Evolutionary conservation across 441 rosid genomes (phyloP).

Genomic region (Adansonia grandidieri): DNA sequence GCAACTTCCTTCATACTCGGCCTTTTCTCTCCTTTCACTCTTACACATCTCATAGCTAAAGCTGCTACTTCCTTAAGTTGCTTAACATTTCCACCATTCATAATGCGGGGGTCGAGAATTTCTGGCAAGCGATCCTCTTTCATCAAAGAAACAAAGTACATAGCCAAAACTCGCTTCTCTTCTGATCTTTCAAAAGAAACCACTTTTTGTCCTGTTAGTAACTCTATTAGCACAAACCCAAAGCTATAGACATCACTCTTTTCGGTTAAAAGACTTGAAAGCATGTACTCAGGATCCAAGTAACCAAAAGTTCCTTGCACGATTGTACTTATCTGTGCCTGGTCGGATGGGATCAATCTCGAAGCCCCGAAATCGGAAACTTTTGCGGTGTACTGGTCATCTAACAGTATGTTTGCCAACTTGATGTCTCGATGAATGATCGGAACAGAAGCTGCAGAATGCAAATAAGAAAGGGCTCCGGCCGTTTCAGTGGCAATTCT

Average conservation of each 20-base stretch:
- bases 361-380: slow-evolving; percentile 43
- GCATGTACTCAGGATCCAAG: slow-evolving; percentile 18
- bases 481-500: slow-evolving; percentile 29
- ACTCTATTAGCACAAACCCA: slow-evolving; percentile 38
- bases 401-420: slow-evolving; percentile 40
- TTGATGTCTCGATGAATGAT: slow-evolving; percentile 41
- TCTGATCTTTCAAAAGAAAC: slow-evolving; percentile 32
- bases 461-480: slow-evolving; percentile 28
- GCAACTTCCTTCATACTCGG: too few relatives aligned
- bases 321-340: slow-evolving; percentile 26
- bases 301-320: slow-evolving; percentile 32
- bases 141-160: slow-evolving; percentile 39
- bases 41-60: too few relatives aligned
- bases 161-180: slow-evolving; percentile 30
- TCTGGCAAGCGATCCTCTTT: slow-evolving; percentile 36
- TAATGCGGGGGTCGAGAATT: slow-evolving; percentile 28
- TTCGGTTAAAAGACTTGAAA: slow-evolving; percentile 4
- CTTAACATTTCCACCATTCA: slow-evolving; percentile 23
- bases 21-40: too few relatives aligned
- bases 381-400: slow-evolving; percentile 31
- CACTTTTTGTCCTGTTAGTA: slow-evolving; percentile 40
- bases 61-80: too few relatives aligned
- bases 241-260: neutral
- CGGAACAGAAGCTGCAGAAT: slow-evolving; percentile 29
- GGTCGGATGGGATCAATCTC: slow-evolving; percentile 35